Base-by-base conservation (phyloP, 352 stramenopile species). In the Phytophthora capsici region DNA sequence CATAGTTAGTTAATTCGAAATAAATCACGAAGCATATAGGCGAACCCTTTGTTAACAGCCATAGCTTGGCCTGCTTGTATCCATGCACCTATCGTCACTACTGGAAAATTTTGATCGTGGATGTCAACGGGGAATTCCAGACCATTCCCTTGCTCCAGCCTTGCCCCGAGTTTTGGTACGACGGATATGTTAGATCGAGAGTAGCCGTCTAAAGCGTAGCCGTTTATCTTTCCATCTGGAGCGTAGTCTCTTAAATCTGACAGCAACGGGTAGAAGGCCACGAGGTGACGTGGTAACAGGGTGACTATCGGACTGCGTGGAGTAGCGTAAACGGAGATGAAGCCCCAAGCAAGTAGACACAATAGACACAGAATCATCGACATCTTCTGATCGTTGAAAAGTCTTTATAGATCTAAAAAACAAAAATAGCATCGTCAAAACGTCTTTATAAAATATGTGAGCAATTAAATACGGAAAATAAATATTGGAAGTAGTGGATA, bases 211-310 rank as follows among this genome's bases (percentile, higher is more conserved):
- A 84, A 75, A 19, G 49, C 50, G 66, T 73, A 88, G 36, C 79
- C 77, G 23, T 77, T 22, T n/a, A 16, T 22, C 2, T 38, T 55
- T 7, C 79, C 79, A 1, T 28, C 20, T 0, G 80, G 80, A 6
- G 80, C 77, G 30, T 80, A 78, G 61, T 89, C 80, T 19, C 56
- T 44, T 0, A 51, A 57, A 49, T 84, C 65, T 1, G 50, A 30
- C 4, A 50, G 25, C n/a, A 89, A 54, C 10, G 80, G 80, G 47
- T 85, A 89, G 47, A 75, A 80, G 16, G 75, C 77, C 10, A 86
- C 52, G 34, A 89, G 69, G 37, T 80, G 66, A 9, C 30, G 57
- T 26, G 75, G 75, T 6, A 63, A 65, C 9, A 89, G 60, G 28
- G 68, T 44, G 4, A 73, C 37, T 8, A 81, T 47, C 4, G 77